Conservation (phyloP, 352 stramenopile genomes). For the Globisporangium paddicum region DNA sequence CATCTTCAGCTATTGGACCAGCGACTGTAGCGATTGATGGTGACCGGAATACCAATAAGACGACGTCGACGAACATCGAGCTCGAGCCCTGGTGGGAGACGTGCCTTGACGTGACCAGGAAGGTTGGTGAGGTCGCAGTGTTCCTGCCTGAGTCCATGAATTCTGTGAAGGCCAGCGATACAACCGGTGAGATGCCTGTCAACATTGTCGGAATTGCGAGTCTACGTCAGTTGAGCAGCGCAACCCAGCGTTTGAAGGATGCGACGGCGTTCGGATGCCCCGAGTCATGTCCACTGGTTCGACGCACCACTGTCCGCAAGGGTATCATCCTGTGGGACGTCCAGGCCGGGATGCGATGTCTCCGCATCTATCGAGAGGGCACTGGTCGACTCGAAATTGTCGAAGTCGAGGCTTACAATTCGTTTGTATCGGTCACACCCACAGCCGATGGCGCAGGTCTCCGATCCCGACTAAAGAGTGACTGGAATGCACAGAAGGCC, state of each 20-base stretch:
- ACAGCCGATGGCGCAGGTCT: conserved; percentile 40
- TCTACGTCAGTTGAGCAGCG: conserved; percentile 18
- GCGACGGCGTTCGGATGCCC: conserved; percentile 36
- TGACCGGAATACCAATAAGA: conserved; percentile 7
- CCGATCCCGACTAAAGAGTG: conserved; percentile 37
- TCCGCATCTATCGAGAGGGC: conserved; percentile 54
- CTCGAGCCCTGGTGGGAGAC: conserved; percentile 59
- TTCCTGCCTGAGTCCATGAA: conserved; percentile 35
- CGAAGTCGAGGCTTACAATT: conserved; percentile 52
- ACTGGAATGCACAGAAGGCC: conserved; percentile 31
- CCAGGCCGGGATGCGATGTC: conserved; percentile 30
- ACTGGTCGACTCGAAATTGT: conserved; percentile 25
- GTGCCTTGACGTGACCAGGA: conserved; percentile 26
- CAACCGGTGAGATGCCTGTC: not conserved
- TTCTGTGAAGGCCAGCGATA: not conserved
- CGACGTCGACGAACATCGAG: conserved; percentile 26
- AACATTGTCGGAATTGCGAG: conserved; percentile 35
- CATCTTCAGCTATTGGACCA: not conserved
- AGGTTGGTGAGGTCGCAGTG: conserved; percentile 46
- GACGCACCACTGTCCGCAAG: conserved; percentile 25
- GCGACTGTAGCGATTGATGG: conserved; percentile 28
- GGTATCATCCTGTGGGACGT: conserved; percentile 45
- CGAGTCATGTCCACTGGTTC: conserved; percentile 26
- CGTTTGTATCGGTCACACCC: conserved; percentile 37
- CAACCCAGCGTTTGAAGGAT: conserved; percentile 12